Base-by-base conservation (phyloP, 441 rosid genomes). In the Pelargonium fulgidum region DNA sequence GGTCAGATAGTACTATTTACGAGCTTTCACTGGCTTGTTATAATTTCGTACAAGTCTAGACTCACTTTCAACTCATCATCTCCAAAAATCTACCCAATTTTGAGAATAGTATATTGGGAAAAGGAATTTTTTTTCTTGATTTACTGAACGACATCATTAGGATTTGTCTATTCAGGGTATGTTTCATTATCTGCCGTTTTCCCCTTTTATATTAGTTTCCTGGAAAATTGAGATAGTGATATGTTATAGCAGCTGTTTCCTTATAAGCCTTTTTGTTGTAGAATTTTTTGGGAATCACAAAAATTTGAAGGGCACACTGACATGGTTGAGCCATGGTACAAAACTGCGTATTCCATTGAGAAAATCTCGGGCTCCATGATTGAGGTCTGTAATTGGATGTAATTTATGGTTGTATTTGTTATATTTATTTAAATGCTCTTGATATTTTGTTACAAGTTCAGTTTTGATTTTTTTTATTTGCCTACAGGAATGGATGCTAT, bases 231-330 rank as follows among this genome's bases (percentile, higher is more conserved):
- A 39, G 67, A 66, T 67, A 66, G 24, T 24, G 42, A n/a, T 44
- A 3, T 59, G 48, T 52, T 44, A 70, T 11, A 64, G 67, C 47
- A 17, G 19, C 48, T 0, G 33, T 64, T 70, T 62, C 70, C 72
- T 80, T 56, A 77, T 76, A 56, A 75, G 17, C 70, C 20, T 50
- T 62, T 72, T 14, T 80, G 70, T 70, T 72, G 45, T 81, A 93
- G 97, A 79, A 86, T 93, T 75, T 89, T 93, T 74, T 93, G 99
- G 96, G 85, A 82, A 70, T 93, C 99, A 11, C 83, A 93, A 76
- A 83, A 83, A 44, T 93, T 93, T 82, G 96, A 91, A 83, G 96
- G 89, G 41, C 66, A 79, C 48, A 87, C 96, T 41, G 80, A 86
- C 64, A 81, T 72, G 87, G 84, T 74, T 67, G 99, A 93, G 81